Conservation (phyloP, 2,329 filamentous ascomycete genomes). For the Aspergillus japonicus region DNA sequence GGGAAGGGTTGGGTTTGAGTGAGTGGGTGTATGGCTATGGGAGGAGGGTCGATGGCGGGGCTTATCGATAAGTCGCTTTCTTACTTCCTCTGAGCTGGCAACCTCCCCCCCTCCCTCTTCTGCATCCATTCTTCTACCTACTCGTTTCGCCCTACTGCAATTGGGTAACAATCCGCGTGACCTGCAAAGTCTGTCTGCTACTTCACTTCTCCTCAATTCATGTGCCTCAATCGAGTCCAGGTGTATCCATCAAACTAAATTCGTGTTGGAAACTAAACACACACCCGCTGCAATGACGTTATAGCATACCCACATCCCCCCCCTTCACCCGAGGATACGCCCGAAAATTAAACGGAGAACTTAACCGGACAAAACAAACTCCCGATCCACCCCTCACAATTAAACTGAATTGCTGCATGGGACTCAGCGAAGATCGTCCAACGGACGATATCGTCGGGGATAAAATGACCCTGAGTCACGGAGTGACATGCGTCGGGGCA, state of each 20-base stretch:
- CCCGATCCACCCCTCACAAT: background rate
- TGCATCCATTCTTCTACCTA: background rate
- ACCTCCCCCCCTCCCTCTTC: background rate
- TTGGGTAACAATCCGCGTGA: conserved; percentile 2
- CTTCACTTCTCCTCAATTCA: too few species aligned
- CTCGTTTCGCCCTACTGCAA: background rate
- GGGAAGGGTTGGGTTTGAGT: background rate
- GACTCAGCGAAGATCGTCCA: conserved; percentile 9
- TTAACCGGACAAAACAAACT: conserved; percentile 4
- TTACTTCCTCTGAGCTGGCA: conserved; percentile 11
- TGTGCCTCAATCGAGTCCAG: too few species aligned
- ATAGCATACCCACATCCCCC: conserved; percentile 7
- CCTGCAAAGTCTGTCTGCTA: background rate
- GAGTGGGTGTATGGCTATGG: too few species aligned
- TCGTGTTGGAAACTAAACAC: background rate
- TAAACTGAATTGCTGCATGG: background rate
- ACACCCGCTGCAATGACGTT: conserved; percentile 6
- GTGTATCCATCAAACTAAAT: background rate
- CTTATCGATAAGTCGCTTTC: conserved; percentile 23
- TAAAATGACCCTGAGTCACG: conserved; percentile 18
- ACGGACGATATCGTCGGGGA: conserved; percentile 16
- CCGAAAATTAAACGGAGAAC: conserved; percentile 6
- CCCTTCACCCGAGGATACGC: conserved; percentile 8
- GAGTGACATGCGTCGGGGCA: conserved; percentile 17
- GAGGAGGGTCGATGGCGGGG: conserved; percentile 9